Percentiles rank a stretch among this genome's conserved stretches.
Evolutionary conservation across 78 protist genomes (phyloP).

Genomic region (Dictyostelium intermedium): DNA sequence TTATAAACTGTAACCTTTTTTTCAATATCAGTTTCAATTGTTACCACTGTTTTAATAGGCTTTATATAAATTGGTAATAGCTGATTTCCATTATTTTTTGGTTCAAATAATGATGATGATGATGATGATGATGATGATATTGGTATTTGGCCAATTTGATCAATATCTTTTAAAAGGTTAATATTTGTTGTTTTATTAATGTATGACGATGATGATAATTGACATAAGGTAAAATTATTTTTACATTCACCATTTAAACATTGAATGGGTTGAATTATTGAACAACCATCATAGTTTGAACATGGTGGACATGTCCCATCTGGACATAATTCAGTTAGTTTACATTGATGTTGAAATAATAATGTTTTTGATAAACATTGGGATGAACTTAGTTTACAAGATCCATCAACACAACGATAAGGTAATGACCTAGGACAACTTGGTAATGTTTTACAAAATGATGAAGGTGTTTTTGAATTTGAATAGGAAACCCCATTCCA

Average conservation of each 20-base stretch:
- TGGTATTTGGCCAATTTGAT: neutral
- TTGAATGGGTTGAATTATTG: neutral
- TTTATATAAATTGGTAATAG: conserved; percentile 27
- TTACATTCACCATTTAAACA: conserved; percentile 36
- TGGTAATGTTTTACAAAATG: conserved; percentile 4
- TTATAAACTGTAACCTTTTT: neutral
- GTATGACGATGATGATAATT: neutral
- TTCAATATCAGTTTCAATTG: neutral
- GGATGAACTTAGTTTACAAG: neutral
- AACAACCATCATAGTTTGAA: conserved; percentile 26
- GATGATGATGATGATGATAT: neutral
- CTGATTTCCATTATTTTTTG: neutral
- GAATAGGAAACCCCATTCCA: conserved; percentile 11
- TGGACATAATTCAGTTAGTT: neutral
- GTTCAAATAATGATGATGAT: neutral
- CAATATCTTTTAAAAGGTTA: neutral
- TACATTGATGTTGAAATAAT: neutral
- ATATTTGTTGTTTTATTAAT: neutral
- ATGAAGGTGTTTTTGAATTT: neutral
- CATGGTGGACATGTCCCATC: conserved; percentile 19
- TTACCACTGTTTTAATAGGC: neutral
- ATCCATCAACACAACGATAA: conserved; percentile 32
- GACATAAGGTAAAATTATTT: neutral
- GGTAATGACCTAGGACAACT: neutral
- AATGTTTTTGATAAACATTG: neutral